A percentile compares a stretch with the other conserved stretches of the same genome.
Conservation (phyloP, 2,329 filamentous ascomycete genomes). For the Fusarium clavum region DNA sequence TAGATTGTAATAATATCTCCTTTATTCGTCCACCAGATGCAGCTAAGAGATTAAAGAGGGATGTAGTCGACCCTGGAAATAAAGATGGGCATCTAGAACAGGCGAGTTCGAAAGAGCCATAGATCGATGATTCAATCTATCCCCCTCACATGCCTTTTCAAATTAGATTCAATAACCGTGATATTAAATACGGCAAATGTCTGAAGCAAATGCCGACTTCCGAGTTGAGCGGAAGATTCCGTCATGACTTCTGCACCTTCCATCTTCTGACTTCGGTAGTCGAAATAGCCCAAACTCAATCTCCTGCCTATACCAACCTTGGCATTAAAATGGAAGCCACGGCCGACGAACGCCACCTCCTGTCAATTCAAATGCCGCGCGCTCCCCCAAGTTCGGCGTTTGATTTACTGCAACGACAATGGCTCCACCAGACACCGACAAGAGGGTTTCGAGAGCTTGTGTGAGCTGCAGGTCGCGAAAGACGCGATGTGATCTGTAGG, state of each 20-base stretch:
- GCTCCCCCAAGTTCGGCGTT: constrained; percentile 19
- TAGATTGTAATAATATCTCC: not conserved
- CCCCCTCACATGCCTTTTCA: no score
- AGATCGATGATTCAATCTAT: no score
- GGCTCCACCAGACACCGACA: constrained; percentile 23
- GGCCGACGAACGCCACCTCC: not conserved
- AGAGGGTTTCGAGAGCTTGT: constrained; percentile 37
- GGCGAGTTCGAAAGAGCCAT: no score
- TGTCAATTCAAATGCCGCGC: constrained; percentile 18
- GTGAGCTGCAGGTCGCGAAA: constrained; percentile 35
- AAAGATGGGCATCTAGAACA: no score
- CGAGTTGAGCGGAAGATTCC: not conserved
- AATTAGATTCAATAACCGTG: no score
- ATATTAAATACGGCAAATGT: not conserved
- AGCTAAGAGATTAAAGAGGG: not conserved
- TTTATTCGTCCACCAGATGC: not conserved
- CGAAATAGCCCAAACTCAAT: constrained; percentile 1
- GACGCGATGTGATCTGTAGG: constrained; percentile 37
- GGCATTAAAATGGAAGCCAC: not conserved
- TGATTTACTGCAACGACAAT: constrained; percentile 4
- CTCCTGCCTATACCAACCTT: not conserved
- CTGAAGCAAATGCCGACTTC: not conserved
- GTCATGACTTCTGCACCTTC: not conserved
- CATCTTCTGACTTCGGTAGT: not conserved
- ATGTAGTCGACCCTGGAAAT: no score